phyloP scores from a whole-genome alignment of 345 rosid genomes.

The Eucalyptus brandiana region DNA sequence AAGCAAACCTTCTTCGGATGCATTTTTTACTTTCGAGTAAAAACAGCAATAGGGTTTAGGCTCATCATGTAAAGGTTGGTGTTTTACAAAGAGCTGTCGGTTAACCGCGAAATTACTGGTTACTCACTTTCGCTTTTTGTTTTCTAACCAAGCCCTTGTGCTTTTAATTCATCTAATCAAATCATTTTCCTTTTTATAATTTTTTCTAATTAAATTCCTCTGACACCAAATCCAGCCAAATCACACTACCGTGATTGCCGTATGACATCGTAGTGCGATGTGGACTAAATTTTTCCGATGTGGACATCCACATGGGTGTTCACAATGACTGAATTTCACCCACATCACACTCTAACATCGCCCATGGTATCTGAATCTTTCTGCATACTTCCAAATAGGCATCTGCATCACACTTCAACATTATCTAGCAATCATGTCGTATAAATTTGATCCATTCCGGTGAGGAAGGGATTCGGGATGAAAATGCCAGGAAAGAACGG shows the following conservation, averaged over 20 bases:
- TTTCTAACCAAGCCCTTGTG: background rate
- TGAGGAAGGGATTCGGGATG: background rate
- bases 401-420: background rate
- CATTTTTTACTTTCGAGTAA: background rate
- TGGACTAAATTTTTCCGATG: background rate
- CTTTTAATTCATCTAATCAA: background rate
- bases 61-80: background rate
- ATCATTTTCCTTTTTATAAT: background rate
- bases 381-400: background rate
- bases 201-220: background rate
- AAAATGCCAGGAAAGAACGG: background rate
- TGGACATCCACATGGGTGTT: background rate
- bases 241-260: background rate
- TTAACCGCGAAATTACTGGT: background rate
- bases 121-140: background rate
- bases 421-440: background rate
- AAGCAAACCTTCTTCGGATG: background rate
- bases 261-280: background rate
- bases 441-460: background rate
- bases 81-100: background rate
- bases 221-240: background rate
- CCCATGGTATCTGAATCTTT: background rate
- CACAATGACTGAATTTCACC: background rate
- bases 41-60: background rate
- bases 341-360: background rate